These are phyloP conservation scores for Talaromyces sp. DNA, from an alignment of 2,329 filamentous ascomycete genomes.

Conservation along the genomic window DNA sequence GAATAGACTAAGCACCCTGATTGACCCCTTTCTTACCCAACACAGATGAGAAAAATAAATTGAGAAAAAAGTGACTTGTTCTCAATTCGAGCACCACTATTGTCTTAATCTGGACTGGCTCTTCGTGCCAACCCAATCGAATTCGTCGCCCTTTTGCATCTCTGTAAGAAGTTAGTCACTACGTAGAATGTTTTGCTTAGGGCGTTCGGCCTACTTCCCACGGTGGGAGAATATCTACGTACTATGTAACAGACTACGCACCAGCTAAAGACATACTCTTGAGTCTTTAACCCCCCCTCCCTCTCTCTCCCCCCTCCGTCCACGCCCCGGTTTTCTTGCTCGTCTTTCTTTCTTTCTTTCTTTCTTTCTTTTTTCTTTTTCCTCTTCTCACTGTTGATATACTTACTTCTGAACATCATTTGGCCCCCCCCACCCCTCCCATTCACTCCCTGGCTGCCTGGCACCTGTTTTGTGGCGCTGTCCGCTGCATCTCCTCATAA, in stretches of 20 bases:
- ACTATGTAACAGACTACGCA: too few species aligned
- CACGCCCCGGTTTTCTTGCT: background rate
- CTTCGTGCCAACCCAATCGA: background rate
- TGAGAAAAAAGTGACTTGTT: too few species aligned
- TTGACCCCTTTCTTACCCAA: background rate
- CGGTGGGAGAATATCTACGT: too few species aligned
- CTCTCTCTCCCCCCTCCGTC: slow-evolving; percentile 19
- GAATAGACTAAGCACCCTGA: background rate
- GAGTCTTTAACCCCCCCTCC: too few species aligned
- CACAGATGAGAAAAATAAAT: background rate
- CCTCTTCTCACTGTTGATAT: background rate
- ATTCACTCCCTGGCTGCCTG: slow-evolving; percentile 21
- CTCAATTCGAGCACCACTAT: background rate
- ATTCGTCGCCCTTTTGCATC: background rate
- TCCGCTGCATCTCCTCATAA: background rate
- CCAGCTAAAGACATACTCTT: too few species aligned
- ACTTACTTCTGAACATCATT: background rate
- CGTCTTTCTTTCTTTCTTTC: background rate
- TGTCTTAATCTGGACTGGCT: slow-evolving; percentile 11
- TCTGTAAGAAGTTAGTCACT: too few species aligned
- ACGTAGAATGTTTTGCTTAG: too few species aligned
- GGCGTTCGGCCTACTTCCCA: too few species aligned
- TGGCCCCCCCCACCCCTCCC: slow-evolving; percentile 7
- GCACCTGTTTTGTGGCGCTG: background rate
- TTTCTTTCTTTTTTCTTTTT: background rate